Evolutionary conservation across 2,329 filamentous ascomycete genomes (phyloP).

Genomic region (Fusarium brachygibbosum): DNA sequence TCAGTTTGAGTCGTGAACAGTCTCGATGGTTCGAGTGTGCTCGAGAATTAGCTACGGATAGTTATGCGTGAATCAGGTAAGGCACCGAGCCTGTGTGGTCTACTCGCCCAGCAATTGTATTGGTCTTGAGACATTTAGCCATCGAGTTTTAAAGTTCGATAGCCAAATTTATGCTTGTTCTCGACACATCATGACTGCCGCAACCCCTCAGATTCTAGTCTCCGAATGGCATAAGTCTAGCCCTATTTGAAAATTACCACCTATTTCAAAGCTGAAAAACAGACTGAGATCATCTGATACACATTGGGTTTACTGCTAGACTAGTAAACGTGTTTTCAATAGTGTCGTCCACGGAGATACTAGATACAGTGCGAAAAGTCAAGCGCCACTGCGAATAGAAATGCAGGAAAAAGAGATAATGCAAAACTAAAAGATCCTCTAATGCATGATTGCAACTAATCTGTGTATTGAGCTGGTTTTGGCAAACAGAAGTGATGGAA

Average conservation of each 20-base stretch:
- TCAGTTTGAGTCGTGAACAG: too few species aligned
- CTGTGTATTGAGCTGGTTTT: too few species aligned
- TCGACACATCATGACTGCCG: background rate
- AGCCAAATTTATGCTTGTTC: background rate
- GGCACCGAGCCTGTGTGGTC: too few species aligned
- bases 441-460: background rate
- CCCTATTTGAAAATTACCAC: background rate
- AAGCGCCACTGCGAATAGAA: background rate
- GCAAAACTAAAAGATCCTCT: background rate
- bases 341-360: background rate
- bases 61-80: too few species aligned
- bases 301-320: background rate
- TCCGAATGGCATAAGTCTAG: too few species aligned
- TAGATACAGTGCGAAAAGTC: background rate
- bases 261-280: background rate
- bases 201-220: too few species aligned
- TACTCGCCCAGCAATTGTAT: too few species aligned
- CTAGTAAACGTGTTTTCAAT: background rate
- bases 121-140: too few species aligned
- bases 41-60: too few species aligned
- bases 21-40: too few species aligned
- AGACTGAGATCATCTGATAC: too few species aligned
- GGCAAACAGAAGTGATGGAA: too few species aligned
- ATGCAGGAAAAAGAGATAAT: background rate
- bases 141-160: background rate